phyloP scores from a whole-genome alignment of 192 early-diverging fungal species.

The Borealophlyctis nickersoniae region DNA sequence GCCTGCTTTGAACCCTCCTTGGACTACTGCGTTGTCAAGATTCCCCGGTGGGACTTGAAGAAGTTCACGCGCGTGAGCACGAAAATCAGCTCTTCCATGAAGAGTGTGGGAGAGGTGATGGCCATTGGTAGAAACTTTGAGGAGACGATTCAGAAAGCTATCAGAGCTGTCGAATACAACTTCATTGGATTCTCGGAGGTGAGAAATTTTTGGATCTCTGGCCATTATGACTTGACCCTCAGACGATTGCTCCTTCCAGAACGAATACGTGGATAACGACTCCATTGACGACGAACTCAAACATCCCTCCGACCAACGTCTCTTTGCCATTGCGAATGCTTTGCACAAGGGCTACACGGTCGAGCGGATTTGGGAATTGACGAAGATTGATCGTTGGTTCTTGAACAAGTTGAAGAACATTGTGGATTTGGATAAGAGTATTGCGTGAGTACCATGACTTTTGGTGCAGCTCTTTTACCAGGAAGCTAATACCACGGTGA shows the following conservation, averaged over 20 bases:
- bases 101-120: constrained; percentile 98
- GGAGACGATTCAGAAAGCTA: constrained; percentile 97
- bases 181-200: constrained; percentile 75
- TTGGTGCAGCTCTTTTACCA: not conserved
- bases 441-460: too few relatives aligned
- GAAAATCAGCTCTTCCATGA: constrained; percentile 90
- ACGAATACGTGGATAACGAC: constrained; percentile 62
- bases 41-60: constrained; percentile 77
- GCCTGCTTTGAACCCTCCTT: constrained; percentile 97
- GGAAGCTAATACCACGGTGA: too few relatives aligned
- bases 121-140: constrained; percentile 95
- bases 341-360: constrained; percentile 90
- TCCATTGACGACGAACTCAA: constrained; percentile 84
- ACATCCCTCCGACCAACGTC: constrained; percentile 88
- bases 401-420: constrained; percentile 90
- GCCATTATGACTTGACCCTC: not conserved
- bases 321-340: constrained; percentile 96
- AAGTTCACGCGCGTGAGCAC: constrained; percentile 94
- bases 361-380: constrained; percentile 86
- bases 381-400: constrained; percentile 97
- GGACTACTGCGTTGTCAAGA: constrained; percentile 75
- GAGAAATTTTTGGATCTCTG: constrained; percentile 23
- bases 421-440: constrained; percentile 72
- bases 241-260: constrained; percentile 23
- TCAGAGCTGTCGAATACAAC: constrained; percentile 82